Conservation (phyloP, 2,329 filamentous ascomycete genomes). For the Epichloe hybrida region DNA sequence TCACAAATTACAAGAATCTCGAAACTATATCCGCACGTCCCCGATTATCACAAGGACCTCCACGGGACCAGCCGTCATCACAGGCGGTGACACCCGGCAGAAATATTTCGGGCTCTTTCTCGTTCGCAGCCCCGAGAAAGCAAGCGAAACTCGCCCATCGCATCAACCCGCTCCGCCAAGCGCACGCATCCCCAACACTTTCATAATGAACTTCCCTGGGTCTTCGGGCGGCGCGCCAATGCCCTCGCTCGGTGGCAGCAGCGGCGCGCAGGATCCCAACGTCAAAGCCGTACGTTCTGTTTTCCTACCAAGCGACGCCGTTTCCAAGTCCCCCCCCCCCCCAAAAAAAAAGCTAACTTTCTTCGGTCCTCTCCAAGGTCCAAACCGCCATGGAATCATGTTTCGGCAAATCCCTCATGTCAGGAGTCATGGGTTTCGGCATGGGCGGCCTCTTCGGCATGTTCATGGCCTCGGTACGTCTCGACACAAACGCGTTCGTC, state of each 20-base stretch:
- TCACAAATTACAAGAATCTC: too few species aligned
- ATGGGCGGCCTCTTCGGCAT: conserved; percentile 89
- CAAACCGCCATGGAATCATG: conserved; percentile 84
- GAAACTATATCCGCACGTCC: too few species aligned
- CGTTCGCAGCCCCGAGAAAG: too few species aligned
- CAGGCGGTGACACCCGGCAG: conserved; percentile 26
- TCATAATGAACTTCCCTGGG: conserved; percentile 25
- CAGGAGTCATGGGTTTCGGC: conserved; percentile 85
- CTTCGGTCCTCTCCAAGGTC: conserved; percentile 38
- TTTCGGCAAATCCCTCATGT: conserved; percentile 73
- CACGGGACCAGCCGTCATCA: neutral
- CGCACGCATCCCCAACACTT: neutral
- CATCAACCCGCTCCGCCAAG: neutral
- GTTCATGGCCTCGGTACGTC: conserved; percentile 88
- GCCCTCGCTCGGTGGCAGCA: conserved; percentile 17
- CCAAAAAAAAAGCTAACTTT: neutral
- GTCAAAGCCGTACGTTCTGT: conserved; percentile 32
- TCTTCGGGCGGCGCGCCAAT: conserved; percentile 14
- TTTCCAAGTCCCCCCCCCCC: neutral
- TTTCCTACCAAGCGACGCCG: neutral
- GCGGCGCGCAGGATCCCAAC: conserved; percentile 34
- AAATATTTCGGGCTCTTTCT: conserved; percentile 17
- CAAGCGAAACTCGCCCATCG: neutral
- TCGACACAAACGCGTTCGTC: neutral
- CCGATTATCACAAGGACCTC: too few species aligned